These are phyloP conservation scores for Sphagnum contortum DNA, from an alignment of 225 moss, liverwort and hornwort species.

Conservation along the genomic window DNA sequence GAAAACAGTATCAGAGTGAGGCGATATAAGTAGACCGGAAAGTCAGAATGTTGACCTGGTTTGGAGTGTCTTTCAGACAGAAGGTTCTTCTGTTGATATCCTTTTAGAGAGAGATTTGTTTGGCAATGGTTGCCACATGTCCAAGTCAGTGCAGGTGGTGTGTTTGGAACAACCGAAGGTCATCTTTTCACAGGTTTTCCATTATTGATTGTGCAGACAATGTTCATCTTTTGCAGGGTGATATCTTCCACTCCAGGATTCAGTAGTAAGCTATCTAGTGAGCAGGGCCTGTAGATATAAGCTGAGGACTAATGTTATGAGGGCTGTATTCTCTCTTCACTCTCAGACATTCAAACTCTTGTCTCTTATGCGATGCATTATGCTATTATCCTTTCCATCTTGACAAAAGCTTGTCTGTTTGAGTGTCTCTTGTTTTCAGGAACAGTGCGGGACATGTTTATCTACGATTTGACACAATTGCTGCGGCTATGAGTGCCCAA, in stretches of 20 bases:
- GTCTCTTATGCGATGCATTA: no score
- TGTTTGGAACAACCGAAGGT: background rate
- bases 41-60: no score
- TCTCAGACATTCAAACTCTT: no score
- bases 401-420: constrained; percentile 3
- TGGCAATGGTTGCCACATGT: no score
- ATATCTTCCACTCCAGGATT: constrained; percentile 15
- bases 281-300: constrained; percentile 10
- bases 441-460: constrained; percentile 98
- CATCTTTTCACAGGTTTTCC: constrained; percentile 38
- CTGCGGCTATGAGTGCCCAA: constrained; percentile 84
- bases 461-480: constrained; percentile 67
- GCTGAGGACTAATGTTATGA: background rate
- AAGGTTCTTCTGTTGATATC: no score
- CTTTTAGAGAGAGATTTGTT: no score
- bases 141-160: no score
- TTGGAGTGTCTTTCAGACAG: no score
- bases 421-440: constrained; percentile 30
- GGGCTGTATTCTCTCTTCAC: no score
- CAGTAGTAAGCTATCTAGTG: constrained; percentile 28
- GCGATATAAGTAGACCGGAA: no score
- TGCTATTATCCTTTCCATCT: no score
- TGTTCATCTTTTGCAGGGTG: constrained; percentile 24
- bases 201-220: constrained; percentile 42
- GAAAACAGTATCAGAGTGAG: no score